Conservation (phyloP, 1,139 yeast genomes). For the Yamadazyma membranifaciens region DNA sequence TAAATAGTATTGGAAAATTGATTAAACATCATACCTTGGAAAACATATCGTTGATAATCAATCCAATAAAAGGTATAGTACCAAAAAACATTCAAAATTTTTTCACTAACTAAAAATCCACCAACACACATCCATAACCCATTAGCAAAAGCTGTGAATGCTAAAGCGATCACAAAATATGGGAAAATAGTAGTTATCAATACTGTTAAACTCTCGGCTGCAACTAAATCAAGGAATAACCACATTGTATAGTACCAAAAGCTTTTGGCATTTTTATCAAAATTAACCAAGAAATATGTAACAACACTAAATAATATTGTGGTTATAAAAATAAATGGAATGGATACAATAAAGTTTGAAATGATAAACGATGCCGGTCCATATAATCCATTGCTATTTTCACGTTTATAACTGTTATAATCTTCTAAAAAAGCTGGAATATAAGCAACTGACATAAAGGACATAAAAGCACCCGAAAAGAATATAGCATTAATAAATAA, state of each 20-base stretch:
- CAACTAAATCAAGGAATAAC: constrained; percentile 37
- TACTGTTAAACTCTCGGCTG: constrained; percentile 41
- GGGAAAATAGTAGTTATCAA: constrained; percentile 33
- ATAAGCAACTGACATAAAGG: constrained; percentile 44
- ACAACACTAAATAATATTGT: constrained; percentile 29
- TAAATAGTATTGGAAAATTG: constrained; percentile 29
- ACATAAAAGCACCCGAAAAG: constrained; percentile 44
- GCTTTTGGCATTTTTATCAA: constrained; percentile 25
- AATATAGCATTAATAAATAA: constrained; percentile 39
- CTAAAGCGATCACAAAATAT: constrained; percentile 36
- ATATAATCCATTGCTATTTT: constrained; percentile 33
- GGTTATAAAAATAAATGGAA: constrained; percentile 36
- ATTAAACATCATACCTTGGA: constrained; percentile 44
- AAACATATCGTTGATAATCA: constrained; percentile 39
- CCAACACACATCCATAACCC: constrained; percentile 48
- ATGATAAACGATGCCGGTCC: constrained; percentile 34
- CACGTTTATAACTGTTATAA: constrained; percentile 26
- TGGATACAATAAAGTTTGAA: constrained; percentile 35
- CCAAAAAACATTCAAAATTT: constrained; percentile 37
- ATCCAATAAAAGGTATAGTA: constrained; percentile 41
- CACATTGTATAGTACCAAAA: constrained; percentile 35
- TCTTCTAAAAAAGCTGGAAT: constrained; percentile 42
- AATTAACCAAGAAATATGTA: constrained; percentile 34
- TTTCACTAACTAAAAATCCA: constrained; percentile 34
- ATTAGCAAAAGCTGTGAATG: constrained; percentile 39